Evolutionary conservation across 805 yeast species (phyloP).

Genomic region (Candida tallmaniae): DNA sequence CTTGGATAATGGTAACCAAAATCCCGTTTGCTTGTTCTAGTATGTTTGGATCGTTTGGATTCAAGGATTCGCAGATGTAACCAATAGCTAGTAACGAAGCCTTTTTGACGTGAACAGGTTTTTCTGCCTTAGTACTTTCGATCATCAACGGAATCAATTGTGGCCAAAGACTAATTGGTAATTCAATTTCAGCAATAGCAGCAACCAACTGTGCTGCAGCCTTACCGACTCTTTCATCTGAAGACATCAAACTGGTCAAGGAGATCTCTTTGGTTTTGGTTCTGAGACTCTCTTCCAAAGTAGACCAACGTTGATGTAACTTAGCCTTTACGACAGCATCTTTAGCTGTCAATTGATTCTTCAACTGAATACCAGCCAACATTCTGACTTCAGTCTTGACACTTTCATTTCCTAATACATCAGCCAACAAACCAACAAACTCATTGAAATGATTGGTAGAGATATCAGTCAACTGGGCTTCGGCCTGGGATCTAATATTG

Average conservation of each 20-base stretch:
- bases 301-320: slow-evolving; percentile 72
- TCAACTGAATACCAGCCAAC: slow-evolving; percentile 83
- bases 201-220: slow-evolving; percentile 93
- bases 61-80: slow-evolving; percentile 92
- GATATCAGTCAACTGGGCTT: slow-evolving; percentile 64
- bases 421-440: slow-evolving; percentile 65
- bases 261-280: slow-evolving; percentile 57
- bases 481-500: slow-evolving; percentile 68
- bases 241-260: slow-evolving; percentile 56
- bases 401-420: slow-evolving; percentile 61
- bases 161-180: slow-evolving; percentile 85
- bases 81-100: slow-evolving; percentile 89
- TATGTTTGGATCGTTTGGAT: slow-evolving; percentile 72
- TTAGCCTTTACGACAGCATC: slow-evolving; percentile 54
- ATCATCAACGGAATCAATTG: slow-evolving; percentile 80
- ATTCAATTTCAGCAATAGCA: slow-evolving; percentile 93
- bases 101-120: slow-evolving; percentile 75
- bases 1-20: slow-evolving; percentile 93
- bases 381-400: slow-evolving; percentile 78
- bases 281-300: slow-evolving; percentile 52
- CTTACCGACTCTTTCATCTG: slow-evolving; percentile 75
- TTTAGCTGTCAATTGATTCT: slow-evolving; percentile 84
- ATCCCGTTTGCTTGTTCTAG: slow-evolving; percentile 87
- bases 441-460: slow-evolving; percentile 74
- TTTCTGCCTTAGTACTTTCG: slow-evolving; percentile 76